Evolutionary conservation across 108 stramenopile species (phyloP), one percentile per base, ranked within the genome.

Genomic region (Nitzschia sp.): DNA sequence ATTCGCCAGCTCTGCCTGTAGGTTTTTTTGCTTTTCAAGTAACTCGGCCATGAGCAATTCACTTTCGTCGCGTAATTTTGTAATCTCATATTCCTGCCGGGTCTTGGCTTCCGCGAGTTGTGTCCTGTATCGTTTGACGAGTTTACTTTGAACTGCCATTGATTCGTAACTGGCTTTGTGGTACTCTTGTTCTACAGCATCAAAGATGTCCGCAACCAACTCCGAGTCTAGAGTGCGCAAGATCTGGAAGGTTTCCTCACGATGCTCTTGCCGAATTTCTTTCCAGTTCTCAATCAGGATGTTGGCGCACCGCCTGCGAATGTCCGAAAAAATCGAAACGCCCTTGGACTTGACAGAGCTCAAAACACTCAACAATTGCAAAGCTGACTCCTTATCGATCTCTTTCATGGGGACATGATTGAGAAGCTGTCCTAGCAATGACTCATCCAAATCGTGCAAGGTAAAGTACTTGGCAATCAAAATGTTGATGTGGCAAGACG

Each of bases 261-360:
- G 49, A 30, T 57, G n/a, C 8, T 46, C 15, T 4, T 59, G 66
- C 36, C 64, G 34, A 1, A 80, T 19, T n/a, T 70, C 64, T 4
- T 62, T 64, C 79, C 79, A 80, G 30, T 70, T 59, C 60, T 60
- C 53, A 21, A 58, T 59, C 28, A 80, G 11, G 18, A 66, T 42
- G 15, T 80, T 47, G 23, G 32, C 55, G 56, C 79, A 74, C 23
- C 67, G 63, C n/a, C 54, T 64, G 36, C 60, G 66, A 45, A 80
- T 55, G 17, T 62, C 38, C 15, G 42, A 49, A 24, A 70, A 70
- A 26, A 55, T 45, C 15, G 36, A 33, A 46, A 55, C 35, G 0
- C 45, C 68, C 46, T 69, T 28, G 26, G 53, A 45, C 6, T 78
- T 48, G 19, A 58, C 28, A 13, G 45, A 62, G 15, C 19, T 65